Evolutionary conservation across 306 rosid genomes (phyloP), one percentile per base, ranked within the genome.

Genomic region (Rosa persica): DNA sequence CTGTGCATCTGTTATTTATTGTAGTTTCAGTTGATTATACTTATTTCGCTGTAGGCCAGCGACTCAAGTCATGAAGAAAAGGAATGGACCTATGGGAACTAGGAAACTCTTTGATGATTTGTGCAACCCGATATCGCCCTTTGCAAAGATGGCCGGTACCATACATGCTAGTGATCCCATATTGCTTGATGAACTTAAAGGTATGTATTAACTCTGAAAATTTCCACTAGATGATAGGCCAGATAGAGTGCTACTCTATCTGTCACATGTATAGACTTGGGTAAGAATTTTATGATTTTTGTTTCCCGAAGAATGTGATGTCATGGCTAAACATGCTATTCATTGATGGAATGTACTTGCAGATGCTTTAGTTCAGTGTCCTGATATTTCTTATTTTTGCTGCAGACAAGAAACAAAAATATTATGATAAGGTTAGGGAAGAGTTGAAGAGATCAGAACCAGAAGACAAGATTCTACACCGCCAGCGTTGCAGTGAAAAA

Each of bases 391-490:
- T 22, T 61, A 36, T 22, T 0, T 75, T 34, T 68, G 39, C 6
- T 77, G 77, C 90, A 90, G 98, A 86, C 66, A 77, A 83, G 87
- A 94, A 89, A 78, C 73, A 87, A 19, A 92, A 90, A 72, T 87
- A 79, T 83, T 92, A 94, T 79, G 88, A 84, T 70, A 89, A 81
- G 87, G 81, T 89, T 90, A 88, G 93, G 67, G 97, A 88, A 76
- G 93, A 88, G 78, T 76, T 92, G 76, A 89, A 83, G 86, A 80
- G 78, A 79, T 94, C 80, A 30, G 98, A 94, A 84, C 88, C 83
- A 84, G 97, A 89, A 83, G 98, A 92, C 86, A 92, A 89, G 68
- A 78, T 85, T 81, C 23, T 86, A 9, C 89, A 92, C 39, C 92
- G 85, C 5, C 79, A 90, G 74, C 96, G 98, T 25, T 90, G 58